These are phyloP conservation scores for Clathrus columnatus DNA, from an alignment of 768 basidiomycete species.

Conservation along the genomic window DNA sequence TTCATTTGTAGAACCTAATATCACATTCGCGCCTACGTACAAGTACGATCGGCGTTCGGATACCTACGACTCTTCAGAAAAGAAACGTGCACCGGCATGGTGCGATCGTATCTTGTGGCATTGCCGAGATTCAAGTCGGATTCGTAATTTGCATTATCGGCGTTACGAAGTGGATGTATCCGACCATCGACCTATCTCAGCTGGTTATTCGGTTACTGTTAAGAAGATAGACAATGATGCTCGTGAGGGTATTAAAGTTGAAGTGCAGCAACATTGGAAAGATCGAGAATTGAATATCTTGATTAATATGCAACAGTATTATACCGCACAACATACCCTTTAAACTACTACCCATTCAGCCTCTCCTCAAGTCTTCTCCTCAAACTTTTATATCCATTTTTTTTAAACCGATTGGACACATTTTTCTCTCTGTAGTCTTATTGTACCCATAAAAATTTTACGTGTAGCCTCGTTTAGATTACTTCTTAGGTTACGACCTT, in stretches of 20 bases:
- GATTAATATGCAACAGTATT: constrained; percentile 7
- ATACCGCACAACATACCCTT: constrained; percentile 2
- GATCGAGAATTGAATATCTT: constrained; percentile 21
- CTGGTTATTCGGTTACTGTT: constrained; percentile 63
- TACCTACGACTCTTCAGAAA: constrained; percentile 84
- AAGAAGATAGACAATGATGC: constrained; percentile 59
- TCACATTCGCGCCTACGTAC: constrained; percentile 86
- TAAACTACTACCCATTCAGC: background rate
- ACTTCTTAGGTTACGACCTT: background rate
- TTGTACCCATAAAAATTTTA: background rate
- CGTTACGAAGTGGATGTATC: constrained; percentile 84
- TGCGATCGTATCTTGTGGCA: constrained; percentile 91
- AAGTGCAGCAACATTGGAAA: constrained; percentile 39
- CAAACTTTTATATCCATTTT: background rate
- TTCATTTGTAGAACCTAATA: constrained; percentile 70
- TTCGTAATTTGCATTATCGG: constrained; percentile 60
- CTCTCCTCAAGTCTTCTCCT: background rate
- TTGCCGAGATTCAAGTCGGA: constrained; percentile 43
- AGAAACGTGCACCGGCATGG: constrained; percentile 88
- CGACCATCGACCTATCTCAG: constrained; percentile 85
- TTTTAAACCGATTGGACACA: background rate
- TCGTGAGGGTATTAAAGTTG: constrained; percentile 46
- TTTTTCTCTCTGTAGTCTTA: background rate
- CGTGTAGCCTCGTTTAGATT: background rate
- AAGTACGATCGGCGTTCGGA: constrained; percentile 79